These are phyloP conservation scores for Fimicolochytrium jonesii DNA, from an alignment of 192 early-diverging fungal genomes.

Conservation along the genomic window DNA sequence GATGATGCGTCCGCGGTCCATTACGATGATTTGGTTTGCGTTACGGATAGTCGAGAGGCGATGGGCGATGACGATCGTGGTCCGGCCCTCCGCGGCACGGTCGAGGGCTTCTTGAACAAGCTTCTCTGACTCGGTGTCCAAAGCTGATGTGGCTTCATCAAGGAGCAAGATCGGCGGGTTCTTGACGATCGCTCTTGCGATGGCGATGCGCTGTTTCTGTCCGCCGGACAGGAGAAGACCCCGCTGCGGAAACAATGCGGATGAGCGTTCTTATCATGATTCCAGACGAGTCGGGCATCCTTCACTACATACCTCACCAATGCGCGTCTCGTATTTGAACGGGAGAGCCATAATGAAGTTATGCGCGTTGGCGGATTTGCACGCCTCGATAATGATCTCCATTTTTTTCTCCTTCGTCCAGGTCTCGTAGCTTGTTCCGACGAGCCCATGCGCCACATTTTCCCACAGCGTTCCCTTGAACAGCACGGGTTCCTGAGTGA, in stretches of 20 bases:
- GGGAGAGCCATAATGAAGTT: constrained; percentile 83
- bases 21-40: constrained; percentile 78
- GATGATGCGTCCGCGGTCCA: constrained; percentile 50
- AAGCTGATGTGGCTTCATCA: constrained; percentile 85
- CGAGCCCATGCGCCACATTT: constrained; percentile 62
- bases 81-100: constrained; percentile 65
- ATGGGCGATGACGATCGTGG: constrained; percentile 85
- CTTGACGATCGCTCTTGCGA: constrained; percentile 83
- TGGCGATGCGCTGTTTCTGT: constrained; percentile 95
- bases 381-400: constrained; percentile 37
- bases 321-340: constrained; percentile 72
- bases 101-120: constrained; percentile 77
- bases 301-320: constrained; percentile 84
- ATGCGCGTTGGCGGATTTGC: constrained; percentile 67
- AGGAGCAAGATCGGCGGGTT: constrained; percentile 79
- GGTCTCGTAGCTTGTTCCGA: constrained; percentile 50
- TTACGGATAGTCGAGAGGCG: constrained; percentile 80
- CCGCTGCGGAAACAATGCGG: too few species aligned
- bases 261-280: too few species aligned
- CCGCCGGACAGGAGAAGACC: constrained; percentile 72
- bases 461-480: constrained; percentile 71
- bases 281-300: too few species aligned
- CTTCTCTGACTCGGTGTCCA: constrained; percentile 61
- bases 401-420: constrained; percentile 38
- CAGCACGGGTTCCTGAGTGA: constrained; percentile 89